These are phyloP conservation scores for Rhizophagus prolifer DNA, from an alignment of 192 early-diverging fungal genomes.

Conservation along the genomic window DNA sequence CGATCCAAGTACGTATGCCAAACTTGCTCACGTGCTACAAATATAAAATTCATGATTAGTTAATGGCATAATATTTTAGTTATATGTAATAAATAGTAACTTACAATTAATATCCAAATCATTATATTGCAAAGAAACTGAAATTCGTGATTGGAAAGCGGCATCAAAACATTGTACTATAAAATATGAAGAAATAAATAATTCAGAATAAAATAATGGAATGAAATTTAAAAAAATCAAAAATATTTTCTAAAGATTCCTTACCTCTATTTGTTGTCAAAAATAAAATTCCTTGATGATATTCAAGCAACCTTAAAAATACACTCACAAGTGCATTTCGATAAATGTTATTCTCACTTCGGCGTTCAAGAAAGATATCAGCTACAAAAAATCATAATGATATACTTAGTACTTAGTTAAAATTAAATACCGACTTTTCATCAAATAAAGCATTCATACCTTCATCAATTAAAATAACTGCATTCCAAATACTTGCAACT, in stretches of 20 bases:
- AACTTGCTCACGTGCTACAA: constrained; percentile 42
- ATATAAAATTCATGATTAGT: no score
- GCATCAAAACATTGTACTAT: constrained; percentile 46
- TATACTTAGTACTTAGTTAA: no score
- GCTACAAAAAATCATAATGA: constrained; percentile 17
- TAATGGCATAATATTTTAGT: no score
- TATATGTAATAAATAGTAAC: no score
- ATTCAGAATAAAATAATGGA: no score
- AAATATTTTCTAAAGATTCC: background rate
- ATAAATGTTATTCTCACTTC: constrained; percentile 44
- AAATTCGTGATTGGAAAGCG: constrained; percentile 54
- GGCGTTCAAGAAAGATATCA: constrained; percentile 59
- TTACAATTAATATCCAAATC: constrained; percentile 26
- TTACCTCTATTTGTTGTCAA: constrained; percentile 63
- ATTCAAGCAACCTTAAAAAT: constrained; percentile 58
- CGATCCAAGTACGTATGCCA: constrained; percentile 50
- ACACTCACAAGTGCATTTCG: constrained; percentile 60
- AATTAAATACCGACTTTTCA: no score
- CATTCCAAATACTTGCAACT: constrained; percentile 54
- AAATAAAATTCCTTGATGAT: constrained; percentile 63
- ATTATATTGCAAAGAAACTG: constrained; percentile 51
- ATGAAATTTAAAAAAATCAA: background rate
- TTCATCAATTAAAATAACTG: constrained; percentile 54
- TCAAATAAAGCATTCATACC: background rate
- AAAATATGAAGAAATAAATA: no score